Evolutionary conservation across 768 basidiomycete species (phyloP), one percentile per base, ranked within the genome.

Genomic region (Collybiopsis confluens): DNA sequence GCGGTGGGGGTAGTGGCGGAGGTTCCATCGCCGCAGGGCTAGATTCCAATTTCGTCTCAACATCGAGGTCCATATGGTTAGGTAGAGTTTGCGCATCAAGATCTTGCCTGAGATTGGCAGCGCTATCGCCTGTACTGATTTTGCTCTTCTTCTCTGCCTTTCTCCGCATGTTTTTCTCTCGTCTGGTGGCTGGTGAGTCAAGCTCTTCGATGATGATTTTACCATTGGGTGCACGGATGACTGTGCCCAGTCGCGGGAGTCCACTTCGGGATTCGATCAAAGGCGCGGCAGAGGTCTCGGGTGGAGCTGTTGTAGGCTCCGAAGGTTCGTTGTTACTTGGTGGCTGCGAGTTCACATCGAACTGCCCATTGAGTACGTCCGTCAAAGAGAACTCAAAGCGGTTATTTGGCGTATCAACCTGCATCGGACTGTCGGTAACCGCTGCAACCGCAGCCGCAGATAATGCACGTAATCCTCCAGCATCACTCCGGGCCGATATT

Each of bases 161-260:
- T 47, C 68, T 71, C 7, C 75, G 73, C 54, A 70, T 65, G 18
- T 72, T 73, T 66, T 84, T 87, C 65, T 81, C 75, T 46, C 79
- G 74, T 3, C 88, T 80, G 37, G 79, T 84, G 3, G 77, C 77
- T 33, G 88, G 88, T 4, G 88, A 85, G 61, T 89, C 88, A 21
- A 90, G 72, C 55, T 82, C 80, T 62, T 90, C 87, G 53, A 90
- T 79, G 52, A 88, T 78, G 44, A 85, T 73, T 54, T 68, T 74
- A n/a, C 79, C 78, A 41, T 70, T 70, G n/a, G 76, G 21, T 4
- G 24, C 27, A 43, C 15, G 50, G 2, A 52, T 52, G 40, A 52
- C n/a, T n/a, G n/a, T 40, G n/a, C 50, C 50, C 3, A 52, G 40
- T 15, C 38, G 50, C 40, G 50, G 50, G 15, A 52, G 41, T 23